phyloP scores from a whole-genome alignment of 2,329 filamentous ascomycete species.

The Ceratocystis albifundus region DNA sequence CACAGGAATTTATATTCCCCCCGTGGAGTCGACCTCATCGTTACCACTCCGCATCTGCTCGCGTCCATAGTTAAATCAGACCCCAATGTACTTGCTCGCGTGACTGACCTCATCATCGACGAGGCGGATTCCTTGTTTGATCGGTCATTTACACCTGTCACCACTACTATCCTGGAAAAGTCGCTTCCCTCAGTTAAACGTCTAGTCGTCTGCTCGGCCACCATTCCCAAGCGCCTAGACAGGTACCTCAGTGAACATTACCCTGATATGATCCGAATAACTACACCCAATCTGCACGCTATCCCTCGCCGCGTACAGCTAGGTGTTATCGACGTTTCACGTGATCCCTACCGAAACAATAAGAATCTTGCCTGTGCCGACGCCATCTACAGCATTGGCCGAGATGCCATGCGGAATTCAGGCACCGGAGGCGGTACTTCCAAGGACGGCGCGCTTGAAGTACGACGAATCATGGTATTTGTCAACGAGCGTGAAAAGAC shows the following conservation, averaged over 20 bases:
- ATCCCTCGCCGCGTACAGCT: constrained; percentile 91
- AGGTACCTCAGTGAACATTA: constrained; percentile 70
- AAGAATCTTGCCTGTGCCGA: constrained; percentile 89
- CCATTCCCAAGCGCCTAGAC: constrained; percentile 83
- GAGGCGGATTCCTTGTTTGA: constrained; percentile 95
- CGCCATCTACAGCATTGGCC: constrained; percentile 85
- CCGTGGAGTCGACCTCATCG: constrained; percentile 69
- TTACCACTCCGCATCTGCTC: constrained; percentile 82
- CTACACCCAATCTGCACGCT: constrained; percentile 90
- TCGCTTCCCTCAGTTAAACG: constrained; percentile 71
- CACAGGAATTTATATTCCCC: constrained; percentile 72
- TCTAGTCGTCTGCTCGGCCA: constrained; percentile 87
- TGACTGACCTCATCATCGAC: constrained; percentile 79
- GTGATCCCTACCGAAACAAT: constrained; percentile 87
- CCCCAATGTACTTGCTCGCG: constrained; percentile 84
- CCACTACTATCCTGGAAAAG: constrained; percentile 70
- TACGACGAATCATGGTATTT: constrained; percentile 85
- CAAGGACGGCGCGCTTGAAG: constrained; percentile 36
- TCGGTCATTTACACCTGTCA: constrained; percentile 77
- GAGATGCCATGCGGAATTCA: constrained; percentile 52
- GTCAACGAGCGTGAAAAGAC: constrained; percentile 93
- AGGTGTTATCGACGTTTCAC: constrained; percentile 81
- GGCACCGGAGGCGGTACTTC: constrained; percentile 31
- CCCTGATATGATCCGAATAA: constrained; percentile 72
- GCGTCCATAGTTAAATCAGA: constrained; percentile 78